phyloP scores from a whole-genome alignment of 495 filamentous ascomycete genomes.

The Podospora bellae-mahoneyi region DNA sequence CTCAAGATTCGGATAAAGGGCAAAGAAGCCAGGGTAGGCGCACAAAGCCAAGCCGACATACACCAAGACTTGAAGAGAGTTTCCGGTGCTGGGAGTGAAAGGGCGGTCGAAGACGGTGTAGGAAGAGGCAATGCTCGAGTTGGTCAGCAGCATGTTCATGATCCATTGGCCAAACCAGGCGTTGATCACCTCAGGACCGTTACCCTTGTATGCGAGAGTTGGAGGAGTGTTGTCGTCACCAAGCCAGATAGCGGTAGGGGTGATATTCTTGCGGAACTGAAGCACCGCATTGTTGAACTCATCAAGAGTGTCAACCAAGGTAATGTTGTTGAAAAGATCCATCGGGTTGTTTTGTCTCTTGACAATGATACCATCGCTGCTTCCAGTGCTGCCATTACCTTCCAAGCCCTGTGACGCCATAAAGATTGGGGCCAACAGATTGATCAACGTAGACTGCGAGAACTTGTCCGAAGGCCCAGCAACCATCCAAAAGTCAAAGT shows the following conservation, averaged over 20 bases:
- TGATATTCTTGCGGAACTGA: conserved; percentile 60
- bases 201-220: conserved; percentile 60
- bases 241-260: conserved; percentile 73
- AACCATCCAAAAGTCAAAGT: conserved; percentile 47
- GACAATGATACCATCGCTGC: conserved; percentile 8
- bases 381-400: conserved; percentile 17
- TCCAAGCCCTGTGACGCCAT: conserved; percentile 18
- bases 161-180: conserved; percentile 68
- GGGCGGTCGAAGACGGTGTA: conserved; percentile 70
- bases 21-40: conserved; percentile 79
- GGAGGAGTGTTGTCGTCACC: conserved; percentile 53
- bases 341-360: conserved; percentile 16
- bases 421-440: conserved; percentile 46
- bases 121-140: conserved; percentile 61
- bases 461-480: conserved; percentile 59
- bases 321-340: conserved; percentile 42
- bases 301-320: conserved; percentile 58
- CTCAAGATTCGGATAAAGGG: conserved; percentile 79
- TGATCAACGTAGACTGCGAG: conserved; percentile 36
- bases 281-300: conserved; percentile 66
- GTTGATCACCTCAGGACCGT: conserved; percentile 37
- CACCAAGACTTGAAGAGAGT: conserved; percentile 72
- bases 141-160: conserved; percentile 61
- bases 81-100: conserved; percentile 58
- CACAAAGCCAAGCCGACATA: conserved; percentile 76